phyloP scores from a whole-genome alignment of 2,329 filamentous ascomycete species.

The Exophiala spinifera region DNA sequence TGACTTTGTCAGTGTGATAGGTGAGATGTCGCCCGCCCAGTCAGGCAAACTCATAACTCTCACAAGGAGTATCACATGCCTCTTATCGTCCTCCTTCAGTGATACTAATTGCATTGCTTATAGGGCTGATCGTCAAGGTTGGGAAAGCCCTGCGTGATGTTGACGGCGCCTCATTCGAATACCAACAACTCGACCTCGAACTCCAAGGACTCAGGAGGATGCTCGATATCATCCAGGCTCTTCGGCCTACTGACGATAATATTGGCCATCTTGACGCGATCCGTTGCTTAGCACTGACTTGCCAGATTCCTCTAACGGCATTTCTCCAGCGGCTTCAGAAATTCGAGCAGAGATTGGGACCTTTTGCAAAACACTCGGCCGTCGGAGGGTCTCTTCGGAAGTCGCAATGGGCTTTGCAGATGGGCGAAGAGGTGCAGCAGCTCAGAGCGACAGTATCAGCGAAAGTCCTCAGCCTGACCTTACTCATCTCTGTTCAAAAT shows the following conservation, averaged over 20 bases:
- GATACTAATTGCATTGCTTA: no score
- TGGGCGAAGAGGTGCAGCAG: slow-evolving; percentile 25
- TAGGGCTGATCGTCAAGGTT: slow-evolving; percentile 29
- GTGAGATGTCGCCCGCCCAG: slow-evolving; percentile 14
- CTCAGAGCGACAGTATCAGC: slow-evolving; percentile 24
- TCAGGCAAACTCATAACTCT: neutral
- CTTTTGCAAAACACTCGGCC: slow-evolving; percentile 5
- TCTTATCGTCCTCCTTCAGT: no score
- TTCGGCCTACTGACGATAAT: slow-evolving; percentile 29
- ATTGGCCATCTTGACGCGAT: slow-evolving; percentile 30
- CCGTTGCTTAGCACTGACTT: slow-evolving; percentile 30
- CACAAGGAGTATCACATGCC: no score
- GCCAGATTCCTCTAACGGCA: slow-evolving; percentile 26
- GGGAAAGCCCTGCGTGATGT: slow-evolving; percentile 26
- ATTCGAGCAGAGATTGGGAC: slow-evolving; percentile 26
- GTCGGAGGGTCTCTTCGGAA: slow-evolving; percentile 16
- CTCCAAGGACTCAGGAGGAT: slow-evolving; percentile 27
- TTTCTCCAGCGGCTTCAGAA: slow-evolving; percentile 28
- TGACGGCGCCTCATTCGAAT: slow-evolving; percentile 28
- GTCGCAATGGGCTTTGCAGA: slow-evolving; percentile 26
- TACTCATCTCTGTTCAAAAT: slow-evolving; percentile 25
- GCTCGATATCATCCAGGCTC: slow-evolving; percentile 19
- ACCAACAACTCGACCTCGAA: slow-evolving; percentile 28
- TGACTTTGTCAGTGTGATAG: slow-evolving; percentile 30
- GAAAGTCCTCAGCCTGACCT: slow-evolving; percentile 29